Evolutionary conservation across 2,329 filamentous ascomycete species (phyloP).

Genomic region (Calonectria montana): DNA sequence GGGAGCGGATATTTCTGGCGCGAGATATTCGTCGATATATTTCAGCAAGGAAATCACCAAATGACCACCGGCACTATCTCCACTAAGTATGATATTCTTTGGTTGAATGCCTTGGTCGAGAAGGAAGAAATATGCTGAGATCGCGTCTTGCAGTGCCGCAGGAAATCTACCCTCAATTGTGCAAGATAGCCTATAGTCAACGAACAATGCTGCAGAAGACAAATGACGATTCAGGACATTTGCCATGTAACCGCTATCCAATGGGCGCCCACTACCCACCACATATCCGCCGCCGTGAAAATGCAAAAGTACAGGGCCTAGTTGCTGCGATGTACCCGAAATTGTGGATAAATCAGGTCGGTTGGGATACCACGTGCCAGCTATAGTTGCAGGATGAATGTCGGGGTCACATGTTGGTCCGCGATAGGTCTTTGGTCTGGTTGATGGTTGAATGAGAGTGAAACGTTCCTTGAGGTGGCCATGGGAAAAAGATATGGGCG

Average conservation of each 20-base stretch:
- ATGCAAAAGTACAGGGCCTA: neutral
- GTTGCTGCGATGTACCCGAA: neutral
- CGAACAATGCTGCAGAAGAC: neutral
- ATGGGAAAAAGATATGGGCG: neutral
- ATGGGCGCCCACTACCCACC: neutral
- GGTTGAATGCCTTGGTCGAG: neutral
- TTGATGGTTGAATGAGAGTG: neutral
- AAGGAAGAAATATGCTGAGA: neutral
- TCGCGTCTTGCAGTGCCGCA: neutral
- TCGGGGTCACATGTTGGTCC: neutral
- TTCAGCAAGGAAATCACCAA: neutral
- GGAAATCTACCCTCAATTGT: neutral
- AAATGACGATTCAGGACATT: neutral
- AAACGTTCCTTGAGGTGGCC: neutral
- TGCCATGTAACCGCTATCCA: neutral
- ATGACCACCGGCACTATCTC: neutral
- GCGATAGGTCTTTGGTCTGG: neutral
- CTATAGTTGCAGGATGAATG: neutral
- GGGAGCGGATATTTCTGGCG: neutral
- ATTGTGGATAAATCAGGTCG: neutral
- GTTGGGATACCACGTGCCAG: neutral
- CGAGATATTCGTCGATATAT: neutral
- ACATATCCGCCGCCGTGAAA: neutral
- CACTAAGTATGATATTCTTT: neutral
- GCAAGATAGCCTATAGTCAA: neutral